Evolutionary conservation across 176 grass and related monocot genomes (phyloP), one percentile per base, ranked within the genome.

Genomic region (Avena insularis): DNA sequence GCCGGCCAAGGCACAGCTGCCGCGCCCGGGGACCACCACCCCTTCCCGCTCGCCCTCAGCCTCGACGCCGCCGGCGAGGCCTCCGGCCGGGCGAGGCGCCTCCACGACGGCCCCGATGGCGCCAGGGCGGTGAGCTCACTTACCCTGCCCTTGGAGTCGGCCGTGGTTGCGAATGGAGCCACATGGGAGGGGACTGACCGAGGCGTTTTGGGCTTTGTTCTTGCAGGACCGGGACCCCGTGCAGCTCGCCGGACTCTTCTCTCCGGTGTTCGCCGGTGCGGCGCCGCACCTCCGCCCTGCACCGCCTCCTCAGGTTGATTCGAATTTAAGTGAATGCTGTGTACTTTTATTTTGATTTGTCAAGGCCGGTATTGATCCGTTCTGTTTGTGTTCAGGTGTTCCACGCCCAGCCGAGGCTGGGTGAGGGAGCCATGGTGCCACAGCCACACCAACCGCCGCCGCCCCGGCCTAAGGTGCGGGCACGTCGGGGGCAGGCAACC

Each of bases 401-500:
- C 77, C 96, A 94, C 80, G 82, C 74, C 67, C 94, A 94, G 82
- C 85, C 95, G 59, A 95, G 91, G 84, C 93, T 85, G 77, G 89
- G 90, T 1, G 79, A 71, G 81, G 35, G 86, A 58, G 64, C 49
- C 89, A 10, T 90, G 82, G 87, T 47, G 66, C 75, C 81, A 9
- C 95, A 95, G 86, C 88, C 86, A 2, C 92, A 89, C 12, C 93
- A 94, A 77, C 89, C 92, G 23, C 89, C 93, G 27, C 92, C 96
- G 20, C 94, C 94, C 14, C 87, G 92, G 48, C 92, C 92, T 1
- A 98, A 98, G 92, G 96, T 98, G 84, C 92, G 96, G 61, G 96
- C 94, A 21, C 89, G 96, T 35, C 96, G 96, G 53, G 94, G 96
- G 23, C 96, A 98, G 75, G 96, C 96, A 6, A 98, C 96, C 0